These are phyloP conservation scores for Loxodes magnus DNA, from an alignment of 73 alveolate species.

Conservation along the genomic window DNA sequence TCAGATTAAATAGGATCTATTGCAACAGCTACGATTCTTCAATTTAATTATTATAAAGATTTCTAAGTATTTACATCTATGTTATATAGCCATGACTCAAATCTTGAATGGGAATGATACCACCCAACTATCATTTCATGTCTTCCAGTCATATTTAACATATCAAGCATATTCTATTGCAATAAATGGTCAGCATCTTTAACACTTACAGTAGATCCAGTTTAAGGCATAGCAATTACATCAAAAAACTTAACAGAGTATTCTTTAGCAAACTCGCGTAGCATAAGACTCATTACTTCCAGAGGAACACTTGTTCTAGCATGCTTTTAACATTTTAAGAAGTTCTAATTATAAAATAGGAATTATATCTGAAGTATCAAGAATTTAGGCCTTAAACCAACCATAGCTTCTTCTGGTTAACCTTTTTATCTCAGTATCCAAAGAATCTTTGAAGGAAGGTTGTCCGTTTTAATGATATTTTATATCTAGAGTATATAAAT, in stretches of 20 bases:
- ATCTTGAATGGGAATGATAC: constrained; percentile 99
- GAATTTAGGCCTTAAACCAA: too few species aligned
- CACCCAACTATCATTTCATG: constrained; percentile 99
- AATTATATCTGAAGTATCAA: constrained; percentile 95
- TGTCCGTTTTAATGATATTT: too few species aligned
- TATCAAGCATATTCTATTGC: constrained; percentile 96
- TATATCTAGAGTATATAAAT: too few species aligned
- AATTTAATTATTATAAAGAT: constrained; percentile 91
- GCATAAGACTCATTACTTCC: constrained; percentile 99
- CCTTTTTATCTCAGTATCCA: too few species aligned
- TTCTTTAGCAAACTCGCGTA: constrained; percentile 93
- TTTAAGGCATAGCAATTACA: constrained; percentile 99
- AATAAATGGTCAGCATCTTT: constrained; percentile 99
- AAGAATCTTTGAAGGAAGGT: too few species aligned
- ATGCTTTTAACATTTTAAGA: constrained; percentile 78
- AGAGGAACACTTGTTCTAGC: constrained; percentile 95
- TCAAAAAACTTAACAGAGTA: constrained; percentile 95
- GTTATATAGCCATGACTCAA: constrained; percentile 97
- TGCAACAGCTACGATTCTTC: constrained; percentile 98
- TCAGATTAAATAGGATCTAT: constrained; percentile 98
- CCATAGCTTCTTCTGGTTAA: too few species aligned
- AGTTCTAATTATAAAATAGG: constrained; percentile 89
- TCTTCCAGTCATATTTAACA: constrained; percentile 97
- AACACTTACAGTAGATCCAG: constrained; percentile 97
- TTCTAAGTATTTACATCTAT: constrained; percentile 91